Percentiles rank a stretch among this genome's conserved stretches.
phyloP scores from a whole-genome alignment of 768 basidiomycete species.

The Grammothele lineata region DNA sequence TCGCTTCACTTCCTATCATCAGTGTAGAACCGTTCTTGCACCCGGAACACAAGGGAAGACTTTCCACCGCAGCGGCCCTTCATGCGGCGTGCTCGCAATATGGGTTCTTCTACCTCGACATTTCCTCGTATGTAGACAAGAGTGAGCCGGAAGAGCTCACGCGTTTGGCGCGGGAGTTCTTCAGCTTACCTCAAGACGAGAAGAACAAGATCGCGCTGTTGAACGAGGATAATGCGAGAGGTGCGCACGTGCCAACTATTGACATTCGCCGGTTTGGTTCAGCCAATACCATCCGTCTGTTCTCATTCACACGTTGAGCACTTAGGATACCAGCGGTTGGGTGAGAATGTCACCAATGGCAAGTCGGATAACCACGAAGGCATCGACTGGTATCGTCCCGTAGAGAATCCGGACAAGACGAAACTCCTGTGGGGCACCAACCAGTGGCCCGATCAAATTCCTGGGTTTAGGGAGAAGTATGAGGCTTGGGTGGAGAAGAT shows the following conservation, averaged over 20 bases:
- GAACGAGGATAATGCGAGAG: slow-evolving; percentile 72
- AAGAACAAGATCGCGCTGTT: slow-evolving; percentile 66
- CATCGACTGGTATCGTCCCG: slow-evolving; percentile 77
- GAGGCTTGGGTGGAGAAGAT: slow-evolving; percentile 82
- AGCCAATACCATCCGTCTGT: too few species aligned
- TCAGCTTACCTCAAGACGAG: slow-evolving; percentile 51
- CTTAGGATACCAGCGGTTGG: slow-evolving; percentile 73
- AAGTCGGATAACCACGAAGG: slow-evolving; percentile 85
- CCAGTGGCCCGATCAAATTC: slow-evolving; percentile 75
- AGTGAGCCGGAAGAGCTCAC: slow-evolving; percentile 63
- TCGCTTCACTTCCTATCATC: slow-evolving; percentile 74
- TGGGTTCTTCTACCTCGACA: slow-evolving; percentile 88
- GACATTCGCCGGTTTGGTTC: too few species aligned
- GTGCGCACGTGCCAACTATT: too few species aligned
- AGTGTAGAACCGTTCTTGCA: slow-evolving; percentile 62
- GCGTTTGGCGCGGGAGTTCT: slow-evolving; percentile 67
- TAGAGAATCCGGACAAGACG: slow-evolving; percentile 62
- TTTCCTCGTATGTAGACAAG: slow-evolving; percentile 52
- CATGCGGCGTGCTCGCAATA: slow-evolving; percentile 73
- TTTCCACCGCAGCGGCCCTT: slow-evolving; percentile 46
- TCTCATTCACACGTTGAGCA: background rate
- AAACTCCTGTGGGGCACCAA: slow-evolving; percentile 81
- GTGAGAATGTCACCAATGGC: slow-evolving; percentile 84
- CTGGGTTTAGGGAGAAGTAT: slow-evolving; percentile 57
- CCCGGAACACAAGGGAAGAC: slow-evolving; percentile 34